Conservation (phyloP, 2,329 filamentous ascomycete species). For the Blumeriella jaapii region DNA sequence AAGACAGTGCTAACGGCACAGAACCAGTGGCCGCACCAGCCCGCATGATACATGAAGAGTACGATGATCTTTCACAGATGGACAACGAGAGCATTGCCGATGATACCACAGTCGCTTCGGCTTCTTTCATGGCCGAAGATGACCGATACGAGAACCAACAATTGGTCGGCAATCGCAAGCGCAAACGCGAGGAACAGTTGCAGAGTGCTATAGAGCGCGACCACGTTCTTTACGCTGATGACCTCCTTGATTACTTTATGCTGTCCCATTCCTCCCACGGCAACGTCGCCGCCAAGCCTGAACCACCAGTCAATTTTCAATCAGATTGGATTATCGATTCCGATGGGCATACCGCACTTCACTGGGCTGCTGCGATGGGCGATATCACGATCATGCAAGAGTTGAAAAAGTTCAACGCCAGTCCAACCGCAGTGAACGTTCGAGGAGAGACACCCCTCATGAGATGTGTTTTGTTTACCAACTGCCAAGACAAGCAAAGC, state of each 20-base stretch:
- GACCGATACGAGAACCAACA: slow-evolving; percentile 63
- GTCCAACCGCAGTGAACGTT: slow-evolving; percentile 57
- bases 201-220: slow-evolving; percentile 64
- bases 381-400: slow-evolving; percentile 86
- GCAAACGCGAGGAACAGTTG: slow-evolving; percentile 60
- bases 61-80: slow-evolving; percentile 51
- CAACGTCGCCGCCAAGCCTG: slow-evolving; percentile 46
- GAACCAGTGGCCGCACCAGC: slow-evolving; percentile 31
- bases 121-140: slow-evolving; percentile 76
- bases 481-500: slow-evolving; percentile 87
- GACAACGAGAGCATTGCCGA: slow-evolving; percentile 70
- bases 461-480: slow-evolving; percentile 89
- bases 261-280: slow-evolving; percentile 57
- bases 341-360: slow-evolving; percentile 82
- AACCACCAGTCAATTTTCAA: slow-evolving; percentile 76
- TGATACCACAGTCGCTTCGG: slow-evolving; percentile 71
- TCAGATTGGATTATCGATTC: slow-evolving; percentile 89
- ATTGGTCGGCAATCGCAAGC: slow-evolving; percentile 54
- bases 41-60: slow-evolving; percentile 45
- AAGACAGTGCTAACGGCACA: slow-evolving; percentile 21
- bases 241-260: slow-evolving; percentile 92
- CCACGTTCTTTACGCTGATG: slow-evolving; percentile 84
- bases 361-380: slow-evolving; percentile 97
- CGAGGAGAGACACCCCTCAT: slow-evolving; percentile 86
- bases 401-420: slow-evolving; percentile 69